Evolutionary conservation across 2,329 filamentous ascomycete species (phyloP), one percentile per base, ranked within the genome.

Genomic region (Colletotrichum cereale): DNA sequence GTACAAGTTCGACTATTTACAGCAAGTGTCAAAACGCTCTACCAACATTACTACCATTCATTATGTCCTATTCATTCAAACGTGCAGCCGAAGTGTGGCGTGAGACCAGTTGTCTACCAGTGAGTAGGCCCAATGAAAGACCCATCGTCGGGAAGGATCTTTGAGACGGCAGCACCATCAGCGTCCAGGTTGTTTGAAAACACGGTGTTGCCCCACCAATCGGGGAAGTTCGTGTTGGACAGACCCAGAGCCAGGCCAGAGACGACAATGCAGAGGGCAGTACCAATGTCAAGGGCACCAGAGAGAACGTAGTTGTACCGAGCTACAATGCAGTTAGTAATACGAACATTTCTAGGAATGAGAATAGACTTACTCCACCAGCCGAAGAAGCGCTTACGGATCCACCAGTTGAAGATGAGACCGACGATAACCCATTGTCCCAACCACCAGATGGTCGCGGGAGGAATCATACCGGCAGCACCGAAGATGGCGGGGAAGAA

Each of bases 221-320:
- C 68, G 0, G 87, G 85, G 67, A 88, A 80, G 0, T 77, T 65
- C 6, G 82, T 81, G 65, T 79, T 79, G 52, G 84, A 86, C 75
- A 87, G 79, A 57, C 82, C 82, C 53, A 88, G 80, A 44, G 82
- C 81, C 29, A 88, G 78, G n/a, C 75, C 76, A 73, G 87, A 86
- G 52, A 90, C 82, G 44, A 90, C 77, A 57, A 90, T 85, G 38
- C 86, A 85, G n/a, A 91, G 77, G 0, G 86, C 87, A 1, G 89
- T 84, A n/a, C 88, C 89, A 50, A 87, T 85, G 62, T 90, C 88
- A 50, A 90, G 82, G 2, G 86, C 88, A 0, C 88, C 88, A 12
- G 88, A 89, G 0, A 88, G 80, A 64, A 89, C 83, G 69, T 90
- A 90, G 79, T 90, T 91, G 81, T 89, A 90, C 62, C 83, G 83